Percentiles rank a stretch among this genome's conserved stretches.
Conservation (phyloP, 495 filamentous ascomycete genomes). For the Neurospora intermedia region DNA sequence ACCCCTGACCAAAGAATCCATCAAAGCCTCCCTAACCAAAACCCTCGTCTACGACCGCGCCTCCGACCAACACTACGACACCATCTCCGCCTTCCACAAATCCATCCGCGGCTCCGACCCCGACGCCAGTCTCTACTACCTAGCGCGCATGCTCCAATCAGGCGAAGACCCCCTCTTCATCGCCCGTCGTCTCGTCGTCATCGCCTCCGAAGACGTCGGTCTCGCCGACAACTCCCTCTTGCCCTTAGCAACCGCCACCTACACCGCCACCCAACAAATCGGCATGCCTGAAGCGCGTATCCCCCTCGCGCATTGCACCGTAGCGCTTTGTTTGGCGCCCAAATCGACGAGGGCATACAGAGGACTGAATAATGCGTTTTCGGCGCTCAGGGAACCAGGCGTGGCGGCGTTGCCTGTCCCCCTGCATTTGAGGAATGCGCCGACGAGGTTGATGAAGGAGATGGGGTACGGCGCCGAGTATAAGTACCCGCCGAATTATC, state of each 20-base stretch:
- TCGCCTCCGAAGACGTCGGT: slow-evolving; percentile 86
- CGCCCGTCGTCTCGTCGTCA: slow-evolving; percentile 80
- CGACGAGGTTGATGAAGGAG: slow-evolving; percentile 86
- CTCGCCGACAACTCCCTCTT: slow-evolving; percentile 83
- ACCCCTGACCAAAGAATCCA: slow-evolving; percentile 46
- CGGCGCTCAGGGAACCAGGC: slow-evolving; percentile 65
- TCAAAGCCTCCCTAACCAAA: slow-evolving; percentile 74
- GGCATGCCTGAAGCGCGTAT: slow-evolving; percentile 93
- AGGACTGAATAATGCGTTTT: slow-evolving; percentile 66
- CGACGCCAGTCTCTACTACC: slow-evolving; percentile 85
- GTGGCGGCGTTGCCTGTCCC: slow-evolving; percentile 72
- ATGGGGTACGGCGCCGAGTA: slow-evolving; percentile 83
- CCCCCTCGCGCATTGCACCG: slow-evolving; percentile 75
- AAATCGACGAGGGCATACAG: slow-evolving; percentile 85
- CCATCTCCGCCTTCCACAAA: slow-evolving; percentile 95
- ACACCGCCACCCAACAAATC: slow-evolving; percentile 77
- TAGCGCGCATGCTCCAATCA: slow-evolving; percentile 90
- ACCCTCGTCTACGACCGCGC: slow-evolving; percentile 91
- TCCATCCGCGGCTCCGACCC: slow-evolving; percentile 78
- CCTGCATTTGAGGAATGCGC: slow-evolving; percentile 81
- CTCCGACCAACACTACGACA: slow-evolving; percentile 92
- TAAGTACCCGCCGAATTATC: slow-evolving; percentile 91
- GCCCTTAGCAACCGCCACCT: slow-evolving; percentile 70
- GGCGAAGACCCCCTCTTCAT: slow-evolving; percentile 93
- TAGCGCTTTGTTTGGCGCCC: slow-evolving; percentile 68